Evolutionary conservation across 139 green algal genomes (phyloP), one percentile per base, ranked within the genome.

Genomic region (Chlamydomonas asymmetrica): DNA sequence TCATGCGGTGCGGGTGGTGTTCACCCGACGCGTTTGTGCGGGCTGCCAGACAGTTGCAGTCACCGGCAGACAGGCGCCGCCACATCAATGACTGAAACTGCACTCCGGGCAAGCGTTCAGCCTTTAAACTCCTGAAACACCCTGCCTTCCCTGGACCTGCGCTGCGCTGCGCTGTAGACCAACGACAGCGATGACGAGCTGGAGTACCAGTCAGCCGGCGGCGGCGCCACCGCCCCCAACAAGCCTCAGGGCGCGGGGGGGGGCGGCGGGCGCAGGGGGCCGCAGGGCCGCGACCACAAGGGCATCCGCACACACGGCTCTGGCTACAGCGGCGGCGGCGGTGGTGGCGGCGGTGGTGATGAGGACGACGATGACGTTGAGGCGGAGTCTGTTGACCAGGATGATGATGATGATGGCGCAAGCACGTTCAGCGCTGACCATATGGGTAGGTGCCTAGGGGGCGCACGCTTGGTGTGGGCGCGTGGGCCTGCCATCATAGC

Each of bases 181-280:
- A 39, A 54, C 20, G 64, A 72, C 35, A 79, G 67, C 38, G 85
- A 88, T 27, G 85, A 90, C 66, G 87, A 93, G 73, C 32, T 87
- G n/a, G 86, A 89, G 84, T 85, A 88, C 49, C 73, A 34, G 49
- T 48, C 56, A 10, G 73, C 32, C 22, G n/a, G n/a, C n/a, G 41
- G 35, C 35, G 59, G 56, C 61, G 61, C 37, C 32, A 66, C 66
- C 48, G 62, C 50, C 6, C 2, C 29, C 32, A 37, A 13, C 13
- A 38, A 61, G 60, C 35, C 59, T 25, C 38, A n/a, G 27, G 34
- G 73, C 41, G 43, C 64, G 37, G 25, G 23, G 48, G 56, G n/a
- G 23, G 52, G 23, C n/a, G n/a, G 57, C 18, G 54, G 40, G 45
- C 50, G 1, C 48, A 23, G 25, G 49, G 29, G 39, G 40, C 10